Conservation (phyloP, 176 grass and related monocot genomes). For the Pontederia paniculata region DNA sequence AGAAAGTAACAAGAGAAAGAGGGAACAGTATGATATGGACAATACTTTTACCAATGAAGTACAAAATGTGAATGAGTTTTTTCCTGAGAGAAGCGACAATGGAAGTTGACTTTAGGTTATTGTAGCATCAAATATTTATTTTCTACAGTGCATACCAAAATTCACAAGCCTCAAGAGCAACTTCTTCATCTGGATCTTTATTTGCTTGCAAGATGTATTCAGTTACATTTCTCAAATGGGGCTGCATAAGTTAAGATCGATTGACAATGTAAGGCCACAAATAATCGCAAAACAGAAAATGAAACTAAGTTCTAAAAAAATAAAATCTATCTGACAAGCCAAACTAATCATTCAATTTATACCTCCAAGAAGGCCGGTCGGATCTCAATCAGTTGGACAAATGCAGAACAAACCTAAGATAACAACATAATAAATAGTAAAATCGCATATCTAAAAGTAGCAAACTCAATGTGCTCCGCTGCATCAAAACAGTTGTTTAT, state of each 20-base stretch:
- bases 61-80: too few relatives aligned
- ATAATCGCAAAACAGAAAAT: neutral
- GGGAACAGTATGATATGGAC: too few relatives aligned
- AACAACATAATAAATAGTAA: slow-evolving; percentile 1
- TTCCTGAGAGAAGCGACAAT: too few relatives aligned
- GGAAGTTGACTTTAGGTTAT: too few relatives aligned
- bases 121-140: too few relatives aligned
- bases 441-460: neutral
- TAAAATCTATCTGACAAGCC: neutral
- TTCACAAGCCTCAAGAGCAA: slow-evolving; percentile 88
- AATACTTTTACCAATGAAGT: too few relatives aligned
- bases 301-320: neutral
- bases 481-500: too few relatives aligned
- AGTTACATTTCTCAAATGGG: slow-evolving; percentile 80
- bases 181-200: slow-evolving; percentile 88
- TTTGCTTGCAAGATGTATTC: slow-evolving; percentile 90
- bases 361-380: slow-evolving; percentile 88
- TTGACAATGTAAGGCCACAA: too few relatives aligned
- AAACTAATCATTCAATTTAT: neutral
- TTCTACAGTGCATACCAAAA: slow-evolving; percentile 48
- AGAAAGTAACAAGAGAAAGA: too few relatives aligned
- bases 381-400: slow-evolving; percentile 95
- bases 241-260: slow-evolving; percentile 39
- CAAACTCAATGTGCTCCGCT: too few relatives aligned
- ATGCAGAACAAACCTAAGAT: slow-evolving; percentile 78